A percentile compares a stretch with the other conserved stretches of the same genome.
Conservation (phyloP, 805 yeast genomes). For the Candida nitratophila region DNA sequence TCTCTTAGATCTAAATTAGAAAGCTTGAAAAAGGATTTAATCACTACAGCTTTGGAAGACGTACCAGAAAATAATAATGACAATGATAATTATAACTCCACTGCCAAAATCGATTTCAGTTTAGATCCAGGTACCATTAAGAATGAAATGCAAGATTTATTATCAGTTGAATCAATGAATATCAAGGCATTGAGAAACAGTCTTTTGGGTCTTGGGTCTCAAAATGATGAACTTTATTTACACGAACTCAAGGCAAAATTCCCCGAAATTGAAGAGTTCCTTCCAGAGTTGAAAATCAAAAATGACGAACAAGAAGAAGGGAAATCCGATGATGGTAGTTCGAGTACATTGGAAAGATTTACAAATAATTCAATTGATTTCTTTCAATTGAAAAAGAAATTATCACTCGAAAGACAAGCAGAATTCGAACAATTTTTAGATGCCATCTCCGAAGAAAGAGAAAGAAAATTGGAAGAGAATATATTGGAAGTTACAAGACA, state of each 20-base stretch:
- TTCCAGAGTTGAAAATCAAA: constrained; percentile 4
- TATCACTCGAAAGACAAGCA: constrained; percentile 40
- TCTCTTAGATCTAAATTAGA: neutral
- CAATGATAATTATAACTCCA: neutral
- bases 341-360: constrained; percentile 3
- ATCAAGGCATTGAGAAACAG: constrained; percentile 74
- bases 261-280: neutral
- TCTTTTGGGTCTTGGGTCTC: constrained; percentile 38
- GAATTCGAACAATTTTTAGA: constrained; percentile 65
- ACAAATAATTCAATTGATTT: constrained; percentile 39
- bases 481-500: constrained; percentile 82
- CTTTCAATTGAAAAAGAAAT: constrained; percentile 53
- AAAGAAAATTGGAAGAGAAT: constrained; percentile 63
- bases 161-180: constrained; percentile 70
- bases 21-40: neutral
- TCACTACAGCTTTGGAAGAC: neutral
- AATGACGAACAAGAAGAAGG: constrained; percentile 12
- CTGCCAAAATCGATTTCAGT: constrained; percentile 2
- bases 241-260: neutral
- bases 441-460: constrained; percentile 66
- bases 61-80: neutral
- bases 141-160: constrained; percentile 46
- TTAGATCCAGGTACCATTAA: constrained; percentile 33
- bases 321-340: constrained; percentile 1
- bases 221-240: neutral